Percentiles rank a stretch among this genome's conserved stretches.
phyloP scores from a whole-genome alignment of 2,329 filamentous ascomycete genomes.

The Verticillium dahliae region DNA sequence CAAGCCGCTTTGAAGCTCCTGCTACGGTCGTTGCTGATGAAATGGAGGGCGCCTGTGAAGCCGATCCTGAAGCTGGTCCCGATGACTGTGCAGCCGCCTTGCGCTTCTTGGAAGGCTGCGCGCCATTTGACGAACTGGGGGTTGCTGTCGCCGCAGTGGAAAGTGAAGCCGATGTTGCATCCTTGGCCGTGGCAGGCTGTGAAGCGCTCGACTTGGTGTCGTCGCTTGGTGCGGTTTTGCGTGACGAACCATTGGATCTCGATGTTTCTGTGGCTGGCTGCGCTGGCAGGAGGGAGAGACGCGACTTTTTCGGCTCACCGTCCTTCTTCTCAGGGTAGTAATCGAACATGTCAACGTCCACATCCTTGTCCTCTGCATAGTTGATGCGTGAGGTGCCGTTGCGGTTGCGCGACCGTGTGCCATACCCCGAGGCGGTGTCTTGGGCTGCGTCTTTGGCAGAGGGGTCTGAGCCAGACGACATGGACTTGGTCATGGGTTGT shows the following conservation, averaged over 20 bases:
- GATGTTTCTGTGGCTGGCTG: constrained; percentile 29
- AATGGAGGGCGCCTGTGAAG: constrained; percentile 2
- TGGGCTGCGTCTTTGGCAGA: constrained; percentile 41
- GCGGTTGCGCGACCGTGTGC: constrained; percentile 89
- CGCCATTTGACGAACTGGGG: constrained; percentile 39
- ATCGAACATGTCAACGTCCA: constrained; percentile 82
- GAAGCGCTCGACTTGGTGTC: constrained; percentile 28
- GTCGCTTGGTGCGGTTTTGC: constrained; percentile 32
- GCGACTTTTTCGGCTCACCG: constrained; percentile 50
- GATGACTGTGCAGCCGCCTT: constrained; percentile 53
- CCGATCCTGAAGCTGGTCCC: background rate
- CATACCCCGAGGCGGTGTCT: constrained; percentile 65
- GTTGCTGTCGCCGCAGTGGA: constrained; percentile 29
- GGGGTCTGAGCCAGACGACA: constrained; percentile 36
- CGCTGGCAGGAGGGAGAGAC: constrained; percentile 33
- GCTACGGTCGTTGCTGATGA: constrained; percentile 15
- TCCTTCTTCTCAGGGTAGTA: constrained; percentile 50
- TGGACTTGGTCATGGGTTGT: constrained; percentile 42
- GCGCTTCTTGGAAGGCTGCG: constrained; percentile 66
- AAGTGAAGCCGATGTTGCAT: constrained; percentile 19
- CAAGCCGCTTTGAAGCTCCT: constrained; percentile 25
- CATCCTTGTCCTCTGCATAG: constrained; percentile 89
- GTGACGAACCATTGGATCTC: constrained; percentile 25
- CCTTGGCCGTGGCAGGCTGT: constrained; percentile 27
- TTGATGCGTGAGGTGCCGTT: constrained; percentile 75